A percentile compares a stretch with the other conserved stretches of the same genome.
Conservation (phyloP, 2,329 filamentous ascomycete genomes). For the Pseudocercospora vitis region DNA sequence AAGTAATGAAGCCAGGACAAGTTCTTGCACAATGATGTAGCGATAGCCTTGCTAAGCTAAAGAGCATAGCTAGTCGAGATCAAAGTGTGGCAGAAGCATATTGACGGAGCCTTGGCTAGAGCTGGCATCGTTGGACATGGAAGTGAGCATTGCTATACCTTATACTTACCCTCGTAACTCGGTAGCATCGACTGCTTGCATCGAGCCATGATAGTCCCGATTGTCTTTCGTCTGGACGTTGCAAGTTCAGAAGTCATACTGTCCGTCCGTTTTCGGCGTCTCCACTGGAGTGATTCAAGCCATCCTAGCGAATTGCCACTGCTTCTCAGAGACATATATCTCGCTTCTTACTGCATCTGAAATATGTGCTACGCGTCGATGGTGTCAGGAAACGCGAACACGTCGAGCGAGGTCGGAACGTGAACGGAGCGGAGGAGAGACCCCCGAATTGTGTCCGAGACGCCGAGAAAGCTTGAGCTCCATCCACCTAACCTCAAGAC, state of each 20-base stretch:
- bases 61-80: background rate
- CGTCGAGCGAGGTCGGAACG: too few species aligned
- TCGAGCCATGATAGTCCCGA: background rate
- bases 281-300: too few species aligned
- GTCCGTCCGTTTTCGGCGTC: too few species aligned
- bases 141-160: background rate
- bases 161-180: background rate
- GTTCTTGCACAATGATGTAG: too few species aligned
- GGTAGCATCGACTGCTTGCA: background rate
- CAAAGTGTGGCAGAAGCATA: background rate
- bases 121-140: conserved; percentile 3
- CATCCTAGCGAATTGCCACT: too few species aligned
- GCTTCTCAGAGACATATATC: too few species aligned
- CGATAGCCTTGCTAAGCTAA: too few species aligned
- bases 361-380: too few species aligned
- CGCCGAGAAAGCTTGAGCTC: background rate
- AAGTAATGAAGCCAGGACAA: too few species aligned
- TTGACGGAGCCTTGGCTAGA: background rate
- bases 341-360: too few species aligned
- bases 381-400: too few species aligned
- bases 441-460: background rate
- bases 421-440: background rate
- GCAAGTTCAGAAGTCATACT: too few species aligned
- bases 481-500: background rate
- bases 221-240: background rate